Conservation (phyloP, 192 early-diverging fungal genomes). For the Backusella sp. region DNA sequence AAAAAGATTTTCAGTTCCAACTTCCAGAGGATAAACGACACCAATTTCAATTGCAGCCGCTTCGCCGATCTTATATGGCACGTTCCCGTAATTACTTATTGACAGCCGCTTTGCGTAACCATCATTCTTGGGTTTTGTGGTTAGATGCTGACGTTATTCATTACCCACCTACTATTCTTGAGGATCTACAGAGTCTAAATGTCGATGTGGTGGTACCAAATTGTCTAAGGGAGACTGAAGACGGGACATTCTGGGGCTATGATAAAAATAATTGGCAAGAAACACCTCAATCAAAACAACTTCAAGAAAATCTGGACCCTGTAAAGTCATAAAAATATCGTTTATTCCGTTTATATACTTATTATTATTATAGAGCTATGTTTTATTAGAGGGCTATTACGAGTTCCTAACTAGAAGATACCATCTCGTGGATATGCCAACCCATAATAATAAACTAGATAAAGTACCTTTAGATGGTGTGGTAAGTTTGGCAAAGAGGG, state of each 20-base stretch:
- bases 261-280: constrained; percentile 63
- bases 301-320: constrained; percentile 28
- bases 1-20: constrained; percentile 54
- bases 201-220: constrained; percentile 59
- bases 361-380: constrained; percentile 23
- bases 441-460: constrained; percentile 14
- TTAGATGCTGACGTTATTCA: constrained; percentile 58
- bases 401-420: constrained; percentile 32
- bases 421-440: constrained; percentile 32
- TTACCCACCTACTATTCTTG: constrained; percentile 52
- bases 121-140: constrained; percentile 60
- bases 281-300: constrained; percentile 39
- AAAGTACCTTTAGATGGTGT: constrained; percentile 59
- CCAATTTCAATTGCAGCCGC: constrained; percentile 47
- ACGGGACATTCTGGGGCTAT: constrained; percentile 41
- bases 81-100: constrained; percentile 57
- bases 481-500: neutral
- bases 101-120: constrained; percentile 44
- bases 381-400: constrained; percentile 34
- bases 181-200: constrained; percentile 51
- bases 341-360: neutral
- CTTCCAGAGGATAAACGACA: constrained; percentile 51
- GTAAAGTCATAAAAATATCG: neutral
- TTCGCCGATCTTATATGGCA: constrained; percentile 55
- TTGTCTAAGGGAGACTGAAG: constrained; percentile 38